Base-by-base conservation (phyloP, 2,329 filamentous ascomycete species). In the Blastomyces emzantsi region DNA sequence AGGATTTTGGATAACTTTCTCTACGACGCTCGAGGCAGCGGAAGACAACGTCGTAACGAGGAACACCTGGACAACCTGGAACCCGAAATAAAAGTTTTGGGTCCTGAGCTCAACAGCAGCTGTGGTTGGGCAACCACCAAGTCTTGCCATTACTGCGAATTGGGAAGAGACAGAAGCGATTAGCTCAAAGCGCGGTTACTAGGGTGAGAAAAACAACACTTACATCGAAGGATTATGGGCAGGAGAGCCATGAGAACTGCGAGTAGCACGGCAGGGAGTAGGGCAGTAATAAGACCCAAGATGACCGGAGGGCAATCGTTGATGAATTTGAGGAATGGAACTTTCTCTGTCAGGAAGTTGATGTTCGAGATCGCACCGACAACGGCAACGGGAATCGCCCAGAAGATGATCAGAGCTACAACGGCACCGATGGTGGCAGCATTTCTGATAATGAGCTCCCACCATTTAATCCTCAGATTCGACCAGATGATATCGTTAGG, bases 301-400 rank as follows among this genome's bases (percentile, higher is more conserved):
- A 97, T 86, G n/a, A 76, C 74, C 2, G 68, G 64, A 0, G 94
- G 94, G 5, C 96, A 81, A 36, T 86, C 75, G 61, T 87, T 78
- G 69, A 97, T 85, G 80, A 91, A 97, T 1, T 74, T 73, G 39
- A 97, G 80, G 80, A 87, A 96, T 5, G 79, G 81, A 36, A 92
- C 79, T 19, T 77, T 80, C 65, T 85, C 77, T 2, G 78, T 82
- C 47, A 97, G 78, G 65, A 83, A 87, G 64, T 85, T 82, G 69
- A 99, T 84, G 75, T 97, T 96, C 64, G 92, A 95, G 70, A 97
- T 88, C 41, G 87, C 78, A 74, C 91, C 92, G 55, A 97, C 92
- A 52, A 92, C 81, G 2, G 88, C 90, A 9, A 96, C 83, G 0
- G 87, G 87, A 61, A 89, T 82, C 2, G 86, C 83, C 86, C 94